Base-by-base conservation (phyloP, 169 alveolate genomes). In the Plasmodium cynomolgi region DNA sequence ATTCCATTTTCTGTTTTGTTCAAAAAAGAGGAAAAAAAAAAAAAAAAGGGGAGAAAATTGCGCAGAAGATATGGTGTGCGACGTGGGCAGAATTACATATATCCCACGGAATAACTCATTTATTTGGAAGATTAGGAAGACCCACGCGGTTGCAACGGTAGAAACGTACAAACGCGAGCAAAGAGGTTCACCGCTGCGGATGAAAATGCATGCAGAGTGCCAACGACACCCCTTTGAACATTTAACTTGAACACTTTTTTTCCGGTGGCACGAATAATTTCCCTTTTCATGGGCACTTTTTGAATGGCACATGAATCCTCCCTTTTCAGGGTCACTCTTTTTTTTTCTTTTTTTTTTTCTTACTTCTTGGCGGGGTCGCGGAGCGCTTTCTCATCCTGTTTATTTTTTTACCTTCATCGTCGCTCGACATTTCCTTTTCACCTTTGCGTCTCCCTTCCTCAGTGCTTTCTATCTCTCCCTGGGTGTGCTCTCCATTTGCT, bases 291-390 rank as follows among this genome's bases (percentile, higher is more conserved):
- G 50, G 29, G 31, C 85, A 80, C 58, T 80, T 26, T 47, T 82
- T 50, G 8, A 54, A 23, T 82, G 3, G 3, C 56, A 26, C 62
- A 31, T 15, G 29, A 29, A 62, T 56, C 50, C 34, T 20, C 75
- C 26, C n/a, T 26, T 68, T 84, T 33, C 6, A 41, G n/a, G 0
- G 20, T 58, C 74, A 23, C 74, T 84, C n/a, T 73, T 56, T 72
- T 23, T 71, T 84, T 26, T 13, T 74, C 26, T 72, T 73, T 68
- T 34, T 88, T 88, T 37, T 34, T 79, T 34, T 26, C 73, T 4
- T 88, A 88, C 94, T 58, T 85, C 73, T 54, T 74, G 93, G 93
- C 2, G 85, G 85, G 62, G 86, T 85, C 80, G 62, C 47, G 29
- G 93, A 85, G 34, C 84, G 84, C n/a, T 50, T 85, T 77, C 84